These are phyloP conservation scores for Aspergillus clavatus DNA, from an alignment of 2,329 filamentous ascomycete species.

Conservation along the genomic window DNA sequence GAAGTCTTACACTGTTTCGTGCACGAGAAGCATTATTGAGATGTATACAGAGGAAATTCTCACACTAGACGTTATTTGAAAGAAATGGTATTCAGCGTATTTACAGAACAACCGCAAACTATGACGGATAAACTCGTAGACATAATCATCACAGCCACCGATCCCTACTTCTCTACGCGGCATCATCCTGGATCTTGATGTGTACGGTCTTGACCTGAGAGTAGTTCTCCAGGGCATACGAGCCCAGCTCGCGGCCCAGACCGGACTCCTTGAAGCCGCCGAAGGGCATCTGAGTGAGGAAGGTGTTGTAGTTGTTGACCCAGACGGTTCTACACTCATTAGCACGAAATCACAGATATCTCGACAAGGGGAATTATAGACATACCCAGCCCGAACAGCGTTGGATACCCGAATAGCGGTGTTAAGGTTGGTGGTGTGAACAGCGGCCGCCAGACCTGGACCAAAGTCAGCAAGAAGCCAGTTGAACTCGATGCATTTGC, in stretches of 20 bases:
- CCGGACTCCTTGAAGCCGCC: constrained; percentile 44
- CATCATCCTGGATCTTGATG: constrained; percentile 31
- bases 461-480: neutral
- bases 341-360: neutral
- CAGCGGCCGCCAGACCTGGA: constrained; percentile 59
- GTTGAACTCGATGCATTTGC: neutral
- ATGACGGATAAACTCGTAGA: neutral
- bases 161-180: neutral
- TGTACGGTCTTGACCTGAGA: constrained; percentile 47
- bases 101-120: too few species aligned
- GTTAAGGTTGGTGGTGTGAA: constrained; percentile 74
- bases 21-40: too few species aligned
- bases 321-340: constrained; percentile 47
- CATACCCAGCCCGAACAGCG: constrained; percentile 59
- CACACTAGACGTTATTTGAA: too few species aligned
- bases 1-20: too few species aligned
- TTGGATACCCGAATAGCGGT: constrained; percentile 73
- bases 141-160: neutral
- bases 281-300: constrained; percentile 46
- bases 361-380: constrained; percentile 51
- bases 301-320: constrained; percentile 67
- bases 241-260: constrained; percentile 44
- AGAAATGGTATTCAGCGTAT: too few species aligned
- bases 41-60: too few species aligned
- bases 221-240: constrained; percentile 48